Evolutionary conservation across 768 basidiomycete genomes (phyloP).

Genomic region (Boletus patriciae): DNA sequence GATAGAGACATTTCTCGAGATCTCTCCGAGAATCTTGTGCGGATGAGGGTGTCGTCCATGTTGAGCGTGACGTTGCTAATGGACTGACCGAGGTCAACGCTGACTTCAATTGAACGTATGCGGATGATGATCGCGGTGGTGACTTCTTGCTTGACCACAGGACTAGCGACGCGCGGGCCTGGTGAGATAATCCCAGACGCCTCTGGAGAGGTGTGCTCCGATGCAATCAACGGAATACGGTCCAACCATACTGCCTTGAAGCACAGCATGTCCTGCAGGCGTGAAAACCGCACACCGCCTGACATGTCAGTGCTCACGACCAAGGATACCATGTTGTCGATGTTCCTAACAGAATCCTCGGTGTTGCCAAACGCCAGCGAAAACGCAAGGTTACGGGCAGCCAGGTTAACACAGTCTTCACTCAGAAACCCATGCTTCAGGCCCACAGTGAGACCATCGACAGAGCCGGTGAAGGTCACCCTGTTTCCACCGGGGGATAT

Average conservation of each 20-base stretch:
- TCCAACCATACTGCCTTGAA: slow-evolving; percentile 97
- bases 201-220: slow-evolving; percentile 30
- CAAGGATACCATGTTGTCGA: slow-evolving; percentile 62
- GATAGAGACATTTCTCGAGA: slow-evolving; percentile 66
- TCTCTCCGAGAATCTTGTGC: slow-evolving; percentile 62
- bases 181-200: slow-evolving; percentile 18
- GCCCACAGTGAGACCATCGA: slow-evolving; percentile 78
- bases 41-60: slow-evolving; percentile 60
- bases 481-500: slow-evolving; percentile 72
- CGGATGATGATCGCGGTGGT: slow-evolving; percentile 66
- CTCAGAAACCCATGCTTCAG: slow-evolving; percentile 85
- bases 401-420: slow-evolving; percentile 77
- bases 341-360: slow-evolving; percentile 35
- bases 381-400: slow-evolving; percentile 80
- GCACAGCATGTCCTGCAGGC: slow-evolving; percentile 88
- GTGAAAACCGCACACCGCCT: slow-evolving; percentile 76
- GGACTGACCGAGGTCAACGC: slow-evolving; percentile 82
- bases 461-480: slow-evolving; percentile 71
- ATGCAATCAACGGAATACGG: slow-evolving; percentile 72
- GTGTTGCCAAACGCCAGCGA: slow-evolving; percentile 66
- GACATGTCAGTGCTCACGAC: slow-evolving; percentile 84
- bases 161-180: slow-evolving; percentile 11
- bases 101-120: slow-evolving; percentile 68
- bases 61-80: slow-evolving; percentile 72
- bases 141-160: slow-evolving; percentile 43